Evolutionary conservation across 169 alveolate species (phyloP).

Genomic region (Plasmodium sp.): DNA sequence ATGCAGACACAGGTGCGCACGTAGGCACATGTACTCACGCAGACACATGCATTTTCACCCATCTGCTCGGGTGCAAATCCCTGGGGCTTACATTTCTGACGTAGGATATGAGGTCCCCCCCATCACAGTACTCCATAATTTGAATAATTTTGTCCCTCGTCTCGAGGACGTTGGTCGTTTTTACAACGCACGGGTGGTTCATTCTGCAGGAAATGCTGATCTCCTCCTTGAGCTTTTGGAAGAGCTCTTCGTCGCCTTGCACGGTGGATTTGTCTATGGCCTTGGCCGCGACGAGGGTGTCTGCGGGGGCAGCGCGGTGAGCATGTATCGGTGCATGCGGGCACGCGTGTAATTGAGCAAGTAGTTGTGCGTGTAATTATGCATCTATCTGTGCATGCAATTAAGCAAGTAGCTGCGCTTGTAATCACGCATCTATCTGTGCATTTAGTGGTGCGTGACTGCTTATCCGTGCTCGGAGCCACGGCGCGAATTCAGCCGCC

Average conservation of each 20-base stretch:
- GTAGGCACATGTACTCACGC: neutral
- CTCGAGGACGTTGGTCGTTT: conserved; percentile 83
- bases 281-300: conserved; percentile 77
- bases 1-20: neutral
- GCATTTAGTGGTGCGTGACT: neutral
- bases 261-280: conserved; percentile 79
- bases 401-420: neutral
- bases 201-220: conserved; percentile 80
- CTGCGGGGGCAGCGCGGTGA: neutral
- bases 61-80: neutral
- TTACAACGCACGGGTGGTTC: conserved; percentile 86
- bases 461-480: neutral
- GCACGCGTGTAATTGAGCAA: neutral
- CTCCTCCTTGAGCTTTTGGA: conserved; percentile 82
- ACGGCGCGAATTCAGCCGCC: neutral
- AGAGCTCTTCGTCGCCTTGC: conserved; percentile 77
- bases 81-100: conserved; percentile 84
- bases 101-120: conserved; percentile 93
- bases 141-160: conserved; percentile 84
- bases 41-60: neutral
- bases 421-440: neutral
- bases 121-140: conserved; percentile 91
- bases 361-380: neutral
- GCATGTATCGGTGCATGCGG: neutral
- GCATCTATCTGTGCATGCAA: neutral